Evolutionary conservation across 345 rosid species (phyloP).

Genomic region (Eucalyptus cloeziana): DNA sequence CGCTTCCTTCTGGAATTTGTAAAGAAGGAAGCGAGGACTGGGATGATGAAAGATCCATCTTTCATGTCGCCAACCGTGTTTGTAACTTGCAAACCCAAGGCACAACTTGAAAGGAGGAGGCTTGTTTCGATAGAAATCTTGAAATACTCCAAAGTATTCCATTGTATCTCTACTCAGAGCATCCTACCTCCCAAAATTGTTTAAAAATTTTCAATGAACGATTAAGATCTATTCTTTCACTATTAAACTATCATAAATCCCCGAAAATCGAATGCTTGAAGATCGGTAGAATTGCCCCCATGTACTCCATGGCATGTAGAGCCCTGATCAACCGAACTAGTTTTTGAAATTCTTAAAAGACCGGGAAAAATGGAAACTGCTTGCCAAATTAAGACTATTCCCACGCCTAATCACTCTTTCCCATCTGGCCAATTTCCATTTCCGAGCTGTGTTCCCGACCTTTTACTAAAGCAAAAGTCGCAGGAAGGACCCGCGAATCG

Average conservation of each 20-base stretch:
- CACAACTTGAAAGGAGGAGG: neutral
- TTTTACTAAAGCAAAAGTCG: neutral
- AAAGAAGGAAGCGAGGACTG: neutral
- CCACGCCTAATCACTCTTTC: neutral
- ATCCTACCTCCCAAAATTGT: neutral
- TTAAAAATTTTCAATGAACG: neutral
- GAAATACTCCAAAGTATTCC: neutral
- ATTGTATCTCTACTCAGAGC: neutral
- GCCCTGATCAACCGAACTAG: neutral
- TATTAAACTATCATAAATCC: neutral
- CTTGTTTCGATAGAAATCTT: neutral
- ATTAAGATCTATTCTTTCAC: neutral
- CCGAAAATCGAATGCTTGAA: neutral
- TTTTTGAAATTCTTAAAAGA: neutral
- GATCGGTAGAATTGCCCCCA: neutral
- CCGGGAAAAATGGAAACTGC: neutral
- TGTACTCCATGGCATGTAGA: neutral
- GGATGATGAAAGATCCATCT: neutral
- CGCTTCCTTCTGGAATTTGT: neutral
- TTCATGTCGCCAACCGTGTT: neutral
- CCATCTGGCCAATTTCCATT: neutral
- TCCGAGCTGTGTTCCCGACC: neutral
- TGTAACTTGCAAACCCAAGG: neutral
- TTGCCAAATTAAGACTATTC: neutral
- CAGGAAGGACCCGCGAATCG: neutral